phyloP scores from a whole-genome alignment of 2,329 filamentous ascomycete genomes.

The Pezicula radicicola region DNA sequence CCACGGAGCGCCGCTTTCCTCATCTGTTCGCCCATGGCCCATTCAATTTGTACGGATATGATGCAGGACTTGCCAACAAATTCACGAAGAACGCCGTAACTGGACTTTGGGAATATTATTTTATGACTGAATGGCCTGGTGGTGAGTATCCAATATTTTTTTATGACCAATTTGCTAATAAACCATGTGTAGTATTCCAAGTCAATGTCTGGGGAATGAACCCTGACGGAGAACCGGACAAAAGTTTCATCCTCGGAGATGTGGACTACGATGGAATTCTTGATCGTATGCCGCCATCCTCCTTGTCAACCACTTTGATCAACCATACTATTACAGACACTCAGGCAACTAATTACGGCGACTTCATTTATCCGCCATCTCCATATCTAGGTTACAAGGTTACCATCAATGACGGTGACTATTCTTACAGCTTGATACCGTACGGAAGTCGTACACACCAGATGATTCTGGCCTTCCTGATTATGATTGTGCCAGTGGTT shows the following conservation, averaged over 20 bases:
- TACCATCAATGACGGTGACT: conserved; percentile 39
- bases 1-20: conserved; percentile 48
- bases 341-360: neutral
- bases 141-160: neutral
- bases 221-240: conserved; percentile 58
- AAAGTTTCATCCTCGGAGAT: conserved; percentile 56
- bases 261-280: conserved; percentile 58
- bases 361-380: conserved; percentile 37
- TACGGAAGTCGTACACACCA: conserved; percentile 31
- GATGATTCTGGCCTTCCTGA: conserved; percentile 48
- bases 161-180: neutral
- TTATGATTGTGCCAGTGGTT: conserved; percentile 48
- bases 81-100: conserved; percentile 44
- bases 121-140: conserved; percentile 62
- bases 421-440: neutral
- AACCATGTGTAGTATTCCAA: conserved; percentile 50
- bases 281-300: conserved; percentile 58
- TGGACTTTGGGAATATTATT: conserved; percentile 53
- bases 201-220: conserved; percentile 67
- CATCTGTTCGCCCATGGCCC: conserved; percentile 60
- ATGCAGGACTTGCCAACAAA: conserved; percentile 52
- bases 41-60: conserved; percentile 62
- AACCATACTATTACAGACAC: conserved; percentile 47
- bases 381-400: conserved; percentile 54
- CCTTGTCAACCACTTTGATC: conserved; percentile 49